phyloP scores from a whole-genome alignment of 805 yeast genomes.

The Saccharomycopsis malanga region DNA sequence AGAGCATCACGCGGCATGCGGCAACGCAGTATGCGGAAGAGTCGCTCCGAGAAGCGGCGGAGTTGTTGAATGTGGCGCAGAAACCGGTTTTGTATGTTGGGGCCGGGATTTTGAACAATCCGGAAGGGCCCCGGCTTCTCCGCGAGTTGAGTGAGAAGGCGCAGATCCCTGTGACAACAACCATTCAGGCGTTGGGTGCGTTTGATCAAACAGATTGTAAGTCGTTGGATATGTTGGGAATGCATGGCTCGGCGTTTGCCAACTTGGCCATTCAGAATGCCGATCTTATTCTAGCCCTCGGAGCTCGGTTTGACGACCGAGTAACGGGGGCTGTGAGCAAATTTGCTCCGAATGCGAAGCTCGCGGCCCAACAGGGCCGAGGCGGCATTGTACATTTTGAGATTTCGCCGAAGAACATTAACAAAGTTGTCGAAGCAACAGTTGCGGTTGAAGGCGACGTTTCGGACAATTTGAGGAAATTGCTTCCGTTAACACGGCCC shows the following conservation, averaged over 20 bases:
- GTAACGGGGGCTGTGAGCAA: constrained; percentile 81
- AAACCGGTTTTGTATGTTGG: constrained; percentile 89
- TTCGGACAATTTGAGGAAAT: constrained; percentile 60
- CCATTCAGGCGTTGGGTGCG: constrained; percentile 89
- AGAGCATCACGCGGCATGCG: constrained; percentile 60
- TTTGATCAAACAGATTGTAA: constrained; percentile 88
- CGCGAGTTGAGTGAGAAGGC: constrained; percentile 87
- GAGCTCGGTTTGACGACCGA: constrained; percentile 98
- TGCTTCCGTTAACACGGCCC: constrained; percentile 62
- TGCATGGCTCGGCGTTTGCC: constrained; percentile 97
- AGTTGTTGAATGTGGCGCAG: constrained; percentile 72
- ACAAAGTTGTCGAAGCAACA: constrained; percentile 93
- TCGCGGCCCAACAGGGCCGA: constrained; percentile 78
- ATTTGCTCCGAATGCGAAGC: constrained; percentile 90
- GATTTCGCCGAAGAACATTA: constrained; percentile 92
- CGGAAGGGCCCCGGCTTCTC: constrained; percentile 71
- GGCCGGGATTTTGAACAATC: constrained; percentile 76
- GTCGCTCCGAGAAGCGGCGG: constrained; percentile 71
- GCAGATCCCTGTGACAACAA: constrained; percentile 91
- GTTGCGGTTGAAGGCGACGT: constrained; percentile 98
- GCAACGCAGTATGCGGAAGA: constrained; percentile 68
- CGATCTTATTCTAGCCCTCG: constrained; percentile 87
- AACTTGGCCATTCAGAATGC: constrained; percentile 91
- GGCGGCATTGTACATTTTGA: constrained; percentile 98
- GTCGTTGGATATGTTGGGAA: constrained; percentile 93